Percentiles rank a stretch among this genome's conserved stretches.
phyloP scores from a whole-genome alignment of 768 basidiomycete genomes.

The Chalciporus pseudorubinellus region DNA sequence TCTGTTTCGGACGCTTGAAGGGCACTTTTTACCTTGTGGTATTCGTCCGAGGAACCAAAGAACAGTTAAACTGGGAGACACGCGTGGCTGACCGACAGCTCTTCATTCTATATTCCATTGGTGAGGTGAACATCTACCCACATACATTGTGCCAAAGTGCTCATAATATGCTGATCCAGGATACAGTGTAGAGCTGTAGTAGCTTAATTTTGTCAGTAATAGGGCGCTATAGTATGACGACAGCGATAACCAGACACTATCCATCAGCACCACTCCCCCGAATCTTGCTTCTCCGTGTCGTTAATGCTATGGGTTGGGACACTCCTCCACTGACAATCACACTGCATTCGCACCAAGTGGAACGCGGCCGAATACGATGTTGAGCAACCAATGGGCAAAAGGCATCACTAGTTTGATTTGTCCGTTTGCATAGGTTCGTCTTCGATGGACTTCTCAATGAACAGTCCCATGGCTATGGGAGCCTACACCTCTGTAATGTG shows the following conservation, averaged over 20 bases:
- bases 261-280: constrained; percentile 7
- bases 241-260: constrained; percentile 8
- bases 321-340: constrained; percentile 6
- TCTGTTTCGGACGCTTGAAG: too few species aligned
- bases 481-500: constrained; percentile 7
- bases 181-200: too few species aligned
- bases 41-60: too few species aligned
- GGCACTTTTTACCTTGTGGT: too few species aligned
- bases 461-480: constrained; percentile 8
- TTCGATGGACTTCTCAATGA: constrained; percentile 5
- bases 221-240: constrained; percentile 3
- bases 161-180: too few species aligned
- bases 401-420: constrained; percentile 18
- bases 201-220: background rate
- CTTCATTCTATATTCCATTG: too few species aligned
- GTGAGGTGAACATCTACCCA: too few species aligned
- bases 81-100: too few species aligned
- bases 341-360: constrained; percentile 15
- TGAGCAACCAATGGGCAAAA: constrained; percentile 12
- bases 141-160: too few species aligned
- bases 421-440: background rate
- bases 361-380: constrained; percentile 13
- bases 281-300: background rate
- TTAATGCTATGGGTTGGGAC: constrained; percentile 5
- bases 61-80: too few species aligned